phyloP scores from a whole-genome alignment of 2,329 filamentous ascomycete species.

The Trichoderma endophyticum region DNA sequence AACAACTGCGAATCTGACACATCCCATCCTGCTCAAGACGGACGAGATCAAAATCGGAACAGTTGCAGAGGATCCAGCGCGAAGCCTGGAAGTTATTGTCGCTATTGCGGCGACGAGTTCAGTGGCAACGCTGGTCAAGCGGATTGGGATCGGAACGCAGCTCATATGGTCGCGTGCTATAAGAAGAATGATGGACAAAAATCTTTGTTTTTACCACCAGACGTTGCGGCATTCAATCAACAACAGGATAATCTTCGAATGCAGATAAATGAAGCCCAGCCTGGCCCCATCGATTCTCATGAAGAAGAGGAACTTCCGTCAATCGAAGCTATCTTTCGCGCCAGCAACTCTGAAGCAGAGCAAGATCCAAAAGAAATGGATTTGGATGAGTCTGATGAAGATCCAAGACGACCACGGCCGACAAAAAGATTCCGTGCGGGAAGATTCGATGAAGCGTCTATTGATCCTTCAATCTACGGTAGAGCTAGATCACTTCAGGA shows the following conservation, averaged over 20 bases:
- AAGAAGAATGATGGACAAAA: background rate
- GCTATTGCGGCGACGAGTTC: slow-evolving; percentile 15
- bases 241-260: background rate
- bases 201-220: background rate
- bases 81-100: slow-evolving; percentile 7
- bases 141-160: slow-evolving; percentile 4
- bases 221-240: background rate
- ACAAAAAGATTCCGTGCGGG: background rate
- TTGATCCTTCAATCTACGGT: too few species aligned
- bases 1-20: slow-evolving; percentile 9
- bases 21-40: background rate
- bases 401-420: background rate
- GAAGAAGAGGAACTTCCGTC: background rate
- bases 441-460: too few species aligned
- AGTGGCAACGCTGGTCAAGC: background rate
- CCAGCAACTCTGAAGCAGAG: background rate
- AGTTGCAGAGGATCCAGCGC: background rate
- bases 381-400: background rate
- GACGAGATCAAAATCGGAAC: background rate
- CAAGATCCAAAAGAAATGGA: background rate
- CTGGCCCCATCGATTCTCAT: background rate
- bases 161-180: slow-evolving; percentile 14
- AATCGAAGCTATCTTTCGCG: background rate
- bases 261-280: background rate
- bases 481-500: too few species aligned